Base-by-base conservation (phyloP, 2,329 filamentous ascomycete genomes). In the Paraphoma sp. region DNA sequence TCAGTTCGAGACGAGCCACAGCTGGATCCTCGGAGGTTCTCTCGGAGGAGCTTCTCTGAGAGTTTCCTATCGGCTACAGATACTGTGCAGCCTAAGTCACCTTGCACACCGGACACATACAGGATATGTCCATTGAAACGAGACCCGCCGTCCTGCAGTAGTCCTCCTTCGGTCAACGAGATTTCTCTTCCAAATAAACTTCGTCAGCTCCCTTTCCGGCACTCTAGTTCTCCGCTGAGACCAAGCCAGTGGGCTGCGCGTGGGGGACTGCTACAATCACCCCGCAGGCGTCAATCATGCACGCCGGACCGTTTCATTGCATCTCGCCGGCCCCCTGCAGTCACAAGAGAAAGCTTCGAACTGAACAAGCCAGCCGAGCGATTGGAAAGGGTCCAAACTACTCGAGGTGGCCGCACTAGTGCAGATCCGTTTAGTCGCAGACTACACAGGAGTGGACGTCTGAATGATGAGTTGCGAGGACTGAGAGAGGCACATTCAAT, bases 221-320 rank as follows among this genome's bases (percentile, higher is more conserved):
- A 51, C 45, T 57, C 62, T 16, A 72, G 67, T 55, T 76, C 70
- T 45, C 73, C 73, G 17, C 49, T 77, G 10, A 70, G 72, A 44
- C 60, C 69, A 40, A 72, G 72, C 52, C 73, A 75, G 59, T 72
- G 69, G 65, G 57, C 56, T 18, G 49, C 65, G 40, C 59, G 69
- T 8, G 70, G 69, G 12, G 70, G 73, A 6, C 30, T 63, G 0
- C 44, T 70, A 31, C 55, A 58, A 41, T 53, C 63, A 29, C 51
- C 65, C 41, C 59, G 63, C 44, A 64, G 58, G 46, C 53, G 56
- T 14, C 67, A 61, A 40, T 62, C 63, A 36, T 71, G 61, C 29
- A 80, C 78, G 10, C 82, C 82, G 18, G 87, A 89, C 71, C 81
- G 87, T 29, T 89, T 88, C 67, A 82, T 89, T 44, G 80, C 84